Conservation (phyloP, 768 basidiomycete genomes). For the Lactarius deliciosus region DNA sequence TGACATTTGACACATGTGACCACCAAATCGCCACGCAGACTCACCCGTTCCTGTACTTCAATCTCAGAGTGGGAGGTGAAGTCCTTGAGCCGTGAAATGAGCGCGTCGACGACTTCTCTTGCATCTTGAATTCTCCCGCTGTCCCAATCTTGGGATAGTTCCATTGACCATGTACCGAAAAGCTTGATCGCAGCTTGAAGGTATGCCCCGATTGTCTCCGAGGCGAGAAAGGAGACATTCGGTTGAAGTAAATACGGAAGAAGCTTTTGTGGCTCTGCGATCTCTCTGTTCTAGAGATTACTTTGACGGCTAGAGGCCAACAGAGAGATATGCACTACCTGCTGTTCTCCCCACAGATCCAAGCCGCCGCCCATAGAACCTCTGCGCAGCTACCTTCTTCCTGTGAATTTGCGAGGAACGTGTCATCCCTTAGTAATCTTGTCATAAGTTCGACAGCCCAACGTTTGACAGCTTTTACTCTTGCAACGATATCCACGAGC, state of each 20-base stretch:
- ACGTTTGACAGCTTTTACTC: constrained; percentile 71
- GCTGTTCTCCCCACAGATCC: constrained; percentile 95
- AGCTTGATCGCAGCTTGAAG: constrained; percentile 83
- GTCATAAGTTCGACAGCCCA: constrained; percentile 86
- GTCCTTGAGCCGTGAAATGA: constrained; percentile 55
- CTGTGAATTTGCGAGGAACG: constrained; percentile 61
- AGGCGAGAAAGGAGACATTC: constrained; percentile 51
- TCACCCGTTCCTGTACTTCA: constrained; percentile 90
- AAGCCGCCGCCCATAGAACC: constrained; percentile 91
- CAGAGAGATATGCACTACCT: constrained; percentile 45
- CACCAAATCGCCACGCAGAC: constrained; percentile 33
- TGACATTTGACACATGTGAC: constrained; percentile 18
- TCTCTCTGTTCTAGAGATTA: constrained; percentile 49
- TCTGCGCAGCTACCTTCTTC: constrained; percentile 79
- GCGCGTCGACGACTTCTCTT: constrained; percentile 58
- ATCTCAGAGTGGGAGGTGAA: constrained; percentile 67
- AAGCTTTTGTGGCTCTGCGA: constrained; percentile 74
- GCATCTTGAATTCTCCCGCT: constrained; percentile 66
- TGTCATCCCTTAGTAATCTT: constrained; percentile 75
- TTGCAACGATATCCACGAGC: constrained; percentile 80
- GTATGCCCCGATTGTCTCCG: constrained; percentile 74
- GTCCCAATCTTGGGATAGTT: constrained; percentile 75
- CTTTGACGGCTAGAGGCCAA: neutral
- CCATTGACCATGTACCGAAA: constrained; percentile 81
- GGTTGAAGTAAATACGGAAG: constrained; percentile 67